Conservation (phyloP, 768 basidiomycete species). For the Mycena olivaceomarginata region DNA sequence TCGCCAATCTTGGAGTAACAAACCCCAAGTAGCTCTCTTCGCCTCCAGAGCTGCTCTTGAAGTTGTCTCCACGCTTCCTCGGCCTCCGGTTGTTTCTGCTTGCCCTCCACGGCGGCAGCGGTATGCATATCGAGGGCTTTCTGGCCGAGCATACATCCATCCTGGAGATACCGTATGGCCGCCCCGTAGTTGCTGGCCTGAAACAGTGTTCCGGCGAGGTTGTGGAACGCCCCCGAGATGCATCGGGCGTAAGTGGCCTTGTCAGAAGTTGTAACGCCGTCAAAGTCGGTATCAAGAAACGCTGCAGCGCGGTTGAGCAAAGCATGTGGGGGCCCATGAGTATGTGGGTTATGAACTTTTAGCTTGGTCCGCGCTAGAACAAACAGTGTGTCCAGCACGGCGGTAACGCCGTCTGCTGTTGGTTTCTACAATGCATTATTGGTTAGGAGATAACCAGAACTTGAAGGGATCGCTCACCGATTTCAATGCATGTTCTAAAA, state of each 20-base stretch:
- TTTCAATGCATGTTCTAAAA: slow-evolving; percentile 54
- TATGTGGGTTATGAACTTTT: slow-evolving; percentile 61
- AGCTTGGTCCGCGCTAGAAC: slow-evolving; percentile 69
- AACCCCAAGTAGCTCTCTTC: slow-evolving; percentile 90
- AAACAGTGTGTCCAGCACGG: slow-evolving; percentile 74
- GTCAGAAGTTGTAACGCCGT: slow-evolving; percentile 48
- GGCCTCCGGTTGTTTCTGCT: slow-evolving; percentile 50
- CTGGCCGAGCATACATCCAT: slow-evolving; percentile 74
- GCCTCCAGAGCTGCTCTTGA: slow-evolving; percentile 77
- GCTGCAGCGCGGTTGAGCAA: slow-evolving; percentile 66
- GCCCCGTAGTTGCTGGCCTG: slow-evolving; percentile 76
- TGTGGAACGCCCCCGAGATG: slow-evolving; percentile 83
- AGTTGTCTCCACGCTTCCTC: slow-evolving; percentile 75
- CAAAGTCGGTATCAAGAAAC: slow-evolving; percentile 53
- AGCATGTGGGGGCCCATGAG: slow-evolving; percentile 67
- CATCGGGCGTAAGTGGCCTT: slow-evolving; percentile 79
- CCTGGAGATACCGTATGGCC: slow-evolving; percentile 80
- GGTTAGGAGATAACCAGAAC: not conserved
- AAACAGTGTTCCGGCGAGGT: slow-evolving; percentile 82
- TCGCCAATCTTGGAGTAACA: slow-evolving; percentile 89
- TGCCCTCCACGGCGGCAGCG: slow-evolving; percentile 17
- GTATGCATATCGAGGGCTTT: slow-evolving; percentile 62
- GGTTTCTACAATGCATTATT: slow-evolving; percentile 42
- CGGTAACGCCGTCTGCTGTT: slow-evolving; percentile 60
- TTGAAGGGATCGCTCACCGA: slow-evolving; percentile 50